Percentiles rank a stretch among this genome's conserved stretches.
Conservation (phyloP, 495 filamentous ascomycete genomes). For the Ascodesmis nigricans region DNA sequence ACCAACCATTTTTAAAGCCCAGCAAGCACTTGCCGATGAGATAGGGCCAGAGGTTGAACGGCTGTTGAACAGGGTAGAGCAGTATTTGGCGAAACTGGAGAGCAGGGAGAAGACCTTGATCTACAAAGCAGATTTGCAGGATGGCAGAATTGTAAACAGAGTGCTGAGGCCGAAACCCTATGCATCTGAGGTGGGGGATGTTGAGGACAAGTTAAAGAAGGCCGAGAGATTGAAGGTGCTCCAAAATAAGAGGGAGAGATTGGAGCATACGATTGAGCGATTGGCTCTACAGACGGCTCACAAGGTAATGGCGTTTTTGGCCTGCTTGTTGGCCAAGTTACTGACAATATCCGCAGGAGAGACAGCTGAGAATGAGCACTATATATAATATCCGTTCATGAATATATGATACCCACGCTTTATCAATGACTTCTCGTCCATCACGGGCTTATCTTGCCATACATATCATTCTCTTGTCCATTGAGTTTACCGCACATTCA, state of each 20-base stretch:
- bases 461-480: too few relatives aligned
- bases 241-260: constrained; percentile 51
- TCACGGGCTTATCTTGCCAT: too few relatives aligned
- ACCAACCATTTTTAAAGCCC: constrained; percentile 41
- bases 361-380: constrained; percentile 64
- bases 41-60: constrained; percentile 51
- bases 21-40: constrained; percentile 44
- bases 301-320: constrained; percentile 13
- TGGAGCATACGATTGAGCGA: constrained; percentile 55
- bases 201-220: constrained; percentile 27
- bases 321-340: not conserved
- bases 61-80: constrained; percentile 40
- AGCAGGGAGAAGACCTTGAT: constrained; percentile 46
- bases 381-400: too few relatives aligned
- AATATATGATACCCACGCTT: too few relatives aligned
- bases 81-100: constrained; percentile 50
- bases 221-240: constrained; percentile 40
- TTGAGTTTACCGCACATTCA: too few relatives aligned
- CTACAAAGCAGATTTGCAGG: constrained; percentile 47
- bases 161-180: constrained; percentile 17
- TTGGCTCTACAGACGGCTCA: constrained; percentile 36
- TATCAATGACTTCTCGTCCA: too few relatives aligned
- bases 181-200: too few relatives aligned
- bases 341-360: constrained; percentile 26
- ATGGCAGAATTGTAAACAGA: constrained; percentile 36